phyloP scores from a whole-genome alignment of 2,329 filamentous ascomycete genomes.

The Penicillium sp. region DNA sequence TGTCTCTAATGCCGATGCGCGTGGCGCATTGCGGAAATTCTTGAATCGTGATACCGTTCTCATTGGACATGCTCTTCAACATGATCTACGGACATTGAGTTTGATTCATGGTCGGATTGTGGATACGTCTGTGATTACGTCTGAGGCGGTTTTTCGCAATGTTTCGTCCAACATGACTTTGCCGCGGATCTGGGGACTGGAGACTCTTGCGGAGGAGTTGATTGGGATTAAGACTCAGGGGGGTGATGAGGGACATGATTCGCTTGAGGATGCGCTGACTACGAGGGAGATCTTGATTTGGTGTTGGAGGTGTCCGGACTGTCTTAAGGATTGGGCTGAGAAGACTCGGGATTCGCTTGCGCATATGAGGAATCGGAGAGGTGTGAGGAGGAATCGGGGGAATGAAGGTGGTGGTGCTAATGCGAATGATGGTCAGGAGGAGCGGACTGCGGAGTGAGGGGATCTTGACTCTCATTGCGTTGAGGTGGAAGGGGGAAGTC shows the following conservation, averaged over 20 bases:
- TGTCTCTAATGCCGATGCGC: background rate
- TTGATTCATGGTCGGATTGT: background rate
- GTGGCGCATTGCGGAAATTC: background rate
- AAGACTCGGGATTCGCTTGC: background rate
- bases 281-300: background rate
- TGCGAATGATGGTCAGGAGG: too few relatives aligned
- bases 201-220: background rate
- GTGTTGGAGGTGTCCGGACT: background rate
- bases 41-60: background rate
- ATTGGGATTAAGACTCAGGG: background rate
- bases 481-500: background rate
- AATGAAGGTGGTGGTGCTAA: too few relatives aligned
- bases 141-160: background rate
- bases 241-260: background rate
- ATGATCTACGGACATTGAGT: background rate
- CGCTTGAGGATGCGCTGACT: background rate
- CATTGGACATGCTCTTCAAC: background rate
- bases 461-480: background rate
- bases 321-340: background rate
- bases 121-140: background rate
- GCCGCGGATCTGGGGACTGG: background rate
- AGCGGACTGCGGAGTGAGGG: background rate
- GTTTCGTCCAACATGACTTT: background rate
- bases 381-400: background rate
- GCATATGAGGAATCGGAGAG: background rate